Evolutionary conservation across 441 rosid genomes (phyloP), one percentile per base, ranked within the genome.

Genomic region (Arabidopsis hybrid): DNA sequence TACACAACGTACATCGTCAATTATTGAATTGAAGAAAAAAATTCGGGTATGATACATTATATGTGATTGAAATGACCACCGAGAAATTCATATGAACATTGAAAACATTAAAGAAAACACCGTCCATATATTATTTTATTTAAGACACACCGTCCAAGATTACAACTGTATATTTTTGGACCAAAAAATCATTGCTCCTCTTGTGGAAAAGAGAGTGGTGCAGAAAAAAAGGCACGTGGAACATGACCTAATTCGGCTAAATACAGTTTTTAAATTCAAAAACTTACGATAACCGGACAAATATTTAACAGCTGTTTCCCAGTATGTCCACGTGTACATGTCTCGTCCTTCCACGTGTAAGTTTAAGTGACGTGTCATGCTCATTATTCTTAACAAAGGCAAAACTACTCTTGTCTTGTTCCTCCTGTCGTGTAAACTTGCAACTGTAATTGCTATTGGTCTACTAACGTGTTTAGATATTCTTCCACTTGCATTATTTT

Each of bases 151-250:
- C 75, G 71, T 76, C 75, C 75, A 76, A 74, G 14, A 9, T 40
- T 61, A 52, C 63, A 74, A 74, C 69, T 68, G 43, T 46, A 36
- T 50, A 10, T 9, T 32, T 74, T 18, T 7, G 21, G 36, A 9
- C 6, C 11, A 21, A 18, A 11, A 60, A 68, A 68, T 75, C 74
- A 75, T 69, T 69, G 53, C 65, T 7, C 29, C 36, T 71, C 67
- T 43, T 55, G 57, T 42, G 50, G 58, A 12, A 75, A 68, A 68
- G 36, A 11, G 51, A 35, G 68, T 73, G 65, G 71, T 60, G 60
- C 50, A 56, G 58, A 45, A 51, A 42, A 75, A 62, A 47, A 64
- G 62, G 72, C 80, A 76, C 80, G 80, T 76, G 80, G 57, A 76
- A 76, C 71, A 71, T 71, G 72, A 50, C 66, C 79, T 53, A 45